phyloP scores from a whole-genome alignment of 2,329 filamentous ascomycete genomes.

The Microsporum audouinii region DNA sequence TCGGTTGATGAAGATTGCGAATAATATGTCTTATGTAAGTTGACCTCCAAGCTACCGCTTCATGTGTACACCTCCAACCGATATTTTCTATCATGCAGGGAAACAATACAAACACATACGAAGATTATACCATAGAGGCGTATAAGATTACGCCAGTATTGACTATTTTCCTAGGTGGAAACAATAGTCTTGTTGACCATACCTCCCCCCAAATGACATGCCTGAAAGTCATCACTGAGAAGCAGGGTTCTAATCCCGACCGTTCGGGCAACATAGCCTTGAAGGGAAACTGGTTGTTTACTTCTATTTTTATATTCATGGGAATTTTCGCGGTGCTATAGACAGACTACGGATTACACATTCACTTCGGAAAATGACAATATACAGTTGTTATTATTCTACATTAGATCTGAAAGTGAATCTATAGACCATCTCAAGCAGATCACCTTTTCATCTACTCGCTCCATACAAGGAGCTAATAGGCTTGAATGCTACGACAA shows the following conservation, averaged over 20 bases:
- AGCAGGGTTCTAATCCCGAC: neutral
- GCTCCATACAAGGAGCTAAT: no score
- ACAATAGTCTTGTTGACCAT: slow-evolving; percentile 9
- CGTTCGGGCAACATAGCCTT: neutral
- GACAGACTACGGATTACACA: neutral
- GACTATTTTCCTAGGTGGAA: slow-evolving; percentile 10
- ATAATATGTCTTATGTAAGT: neutral
- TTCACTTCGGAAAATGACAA: no score
- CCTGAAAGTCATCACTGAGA: slow-evolving; percentile 12
- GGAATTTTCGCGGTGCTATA: neutral
- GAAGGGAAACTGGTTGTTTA: neutral
- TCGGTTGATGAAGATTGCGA: neutral
- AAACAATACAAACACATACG: slow-evolving; percentile 1
- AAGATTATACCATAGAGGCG: slow-evolving; percentile 6
- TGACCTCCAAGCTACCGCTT: no score
- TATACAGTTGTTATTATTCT: no score
- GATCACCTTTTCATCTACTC: no score
- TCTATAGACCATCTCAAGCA: no score
- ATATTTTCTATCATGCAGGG: neutral
- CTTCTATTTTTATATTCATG: neutral
- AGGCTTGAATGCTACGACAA: no score
- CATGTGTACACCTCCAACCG: neutral
- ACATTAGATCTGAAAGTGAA: no score
- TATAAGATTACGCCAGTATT: slow-evolving; percentile 14
- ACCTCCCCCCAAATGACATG: slow-evolving; percentile 15